Base-by-base conservation (phyloP, 2,329 filamentous ascomycete species). In the Verticillium alfalfae region DNA sequence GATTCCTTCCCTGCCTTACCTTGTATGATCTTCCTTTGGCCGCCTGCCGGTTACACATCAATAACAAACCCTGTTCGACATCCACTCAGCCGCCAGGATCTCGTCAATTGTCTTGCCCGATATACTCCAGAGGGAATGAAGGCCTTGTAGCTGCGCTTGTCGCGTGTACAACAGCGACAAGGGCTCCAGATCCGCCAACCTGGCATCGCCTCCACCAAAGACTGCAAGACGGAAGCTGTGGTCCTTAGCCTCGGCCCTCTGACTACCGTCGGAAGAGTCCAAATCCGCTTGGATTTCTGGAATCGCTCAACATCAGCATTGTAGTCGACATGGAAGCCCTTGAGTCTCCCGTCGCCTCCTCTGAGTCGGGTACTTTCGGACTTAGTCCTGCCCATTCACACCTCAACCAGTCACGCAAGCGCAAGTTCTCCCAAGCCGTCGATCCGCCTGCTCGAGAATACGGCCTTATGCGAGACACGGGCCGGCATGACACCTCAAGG, bases 381-480 rank as follows among this genome's bases (percentile, higher is more conserved):
- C 45, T 64, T 15, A 67, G 65, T 56, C 64, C 64, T 22, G 61
- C 61, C 22, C 62, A 63, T 22, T 52, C 45, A n/a, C 45, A 52
- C 18, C 63, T 63, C 34, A 67, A 64, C n/a, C 67, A 9, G 64
- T 68, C 66, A 6, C 71, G 70, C 16, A 73, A 73, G 57, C 69
- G 71, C 10, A 73, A 73, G 60, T 66, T 68, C 22, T 72, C 72
- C 10, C 60, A 60, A 1, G 68, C 71, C 1, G 62, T 60, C 2
- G 66, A 68, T 9, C 69, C 68, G 18, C 68, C 69, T 2, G 67
- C 70, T 13, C 71, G 72, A 34, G 72, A 73, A 57, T 71, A 72
- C 69, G 72, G 72, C 9, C 64, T 84, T 61, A 85, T 85, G 81
- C 77, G 83, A 62, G 79, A 81, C 64, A 73, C 76, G 34, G 76